Base-by-base conservation (phyloP, 1,284 basidiomycete species). In the Rhodofomes roseus region DNA sequence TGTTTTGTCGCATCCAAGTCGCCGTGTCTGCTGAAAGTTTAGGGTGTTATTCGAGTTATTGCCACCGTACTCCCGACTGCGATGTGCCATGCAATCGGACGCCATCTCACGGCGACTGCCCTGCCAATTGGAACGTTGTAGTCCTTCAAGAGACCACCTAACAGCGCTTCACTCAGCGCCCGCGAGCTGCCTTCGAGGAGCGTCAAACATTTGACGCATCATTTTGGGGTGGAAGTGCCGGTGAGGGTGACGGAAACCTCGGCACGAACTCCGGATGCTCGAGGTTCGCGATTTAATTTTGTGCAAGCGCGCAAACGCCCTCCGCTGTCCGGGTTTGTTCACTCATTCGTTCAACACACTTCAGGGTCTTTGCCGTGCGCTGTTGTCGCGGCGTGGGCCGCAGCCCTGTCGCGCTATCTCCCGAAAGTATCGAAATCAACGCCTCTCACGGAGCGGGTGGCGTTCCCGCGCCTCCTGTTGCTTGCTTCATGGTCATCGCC, bases 221-320 rank as follows among this genome's bases (percentile, higher is more conserved):
- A 29, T 14, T 52, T n/a, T 36, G n/a, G 31, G 50, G 18, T 34
- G 31, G 31, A 36, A 23, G 50, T 37, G 50, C 31, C 31, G 50
- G 22, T n/a, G 31, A 20, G 25, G 34, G 48, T n/a, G 43, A n/a
- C 50, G 31, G 50, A 18, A 11, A 16, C 2, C 36, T 9, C 50
- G 50, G 50, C 22, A 16, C 46, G 46, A 48, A 23, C 12, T 29
- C 46, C 50, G 50, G 22, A 25, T n/a, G 25, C 34, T 14, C 50
- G 31, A 52, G 34, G 29, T 34, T 52, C 31, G 34, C 29, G 50
- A 52, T 52, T 52, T 36, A 52, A 52, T 52, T 52, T 37, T 52
- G 50, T 16, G 31, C 31, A 25, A 34, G 31, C 12, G 27, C 41
- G 20, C 18, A 34, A n/a, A 25, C 31, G 50, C 31, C n/a, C 18